Percentiles rank a stretch among this genome's conserved stretches.
These are phyloP conservation scores for Candida boidinii DNA, from an alignment of 805 yeast species.

Conservation along the genomic window DNA sequence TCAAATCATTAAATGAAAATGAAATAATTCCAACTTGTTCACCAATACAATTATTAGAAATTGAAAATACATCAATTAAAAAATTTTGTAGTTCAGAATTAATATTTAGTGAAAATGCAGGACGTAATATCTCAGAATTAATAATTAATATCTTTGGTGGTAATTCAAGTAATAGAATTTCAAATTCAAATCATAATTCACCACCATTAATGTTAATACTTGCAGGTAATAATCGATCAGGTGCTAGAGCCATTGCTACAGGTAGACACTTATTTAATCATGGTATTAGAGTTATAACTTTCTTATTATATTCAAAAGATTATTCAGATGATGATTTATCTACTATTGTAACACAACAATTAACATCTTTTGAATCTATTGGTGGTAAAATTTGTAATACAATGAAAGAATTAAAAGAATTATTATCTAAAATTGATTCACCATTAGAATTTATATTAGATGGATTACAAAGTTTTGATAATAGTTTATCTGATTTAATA, in stretches of 20 bases:
- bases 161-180: slow-evolving; percentile 44
- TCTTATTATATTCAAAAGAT: slow-evolving; percentile 27
- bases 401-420: slow-evolving; percentile 26
- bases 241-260: slow-evolving; percentile 66
- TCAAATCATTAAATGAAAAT: slow-evolving; percentile 7
- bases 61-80: slow-evolving; percentile 52
- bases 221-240: slow-evolving; percentile 69
- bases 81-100: slow-evolving; percentile 40
- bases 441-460: slow-evolving; percentile 78
- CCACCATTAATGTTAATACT: slow-evolving; percentile 69
- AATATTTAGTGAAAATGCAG: slow-evolving; percentile 55
- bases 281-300: slow-evolving; percentile 60
- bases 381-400: slow-evolving; percentile 62
- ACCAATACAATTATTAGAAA: slow-evolving; percentile 71
- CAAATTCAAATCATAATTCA: slow-evolving; percentile 61
- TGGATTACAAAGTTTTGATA: slow-evolving; percentile 79
- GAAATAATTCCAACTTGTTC: slow-evolving; percentile 53
- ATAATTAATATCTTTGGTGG: slow-evolving; percentile 65
- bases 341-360: slow-evolving; percentile 33
- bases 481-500: slow-evolving; percentile 51
- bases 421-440: slow-evolving; percentile 43
- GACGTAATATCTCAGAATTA: slow-evolving; percentile 53
- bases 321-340: slow-evolving; percentile 29
- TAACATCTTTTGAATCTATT: slow-evolving; percentile 43
- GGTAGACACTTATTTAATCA: slow-evolving; percentile 74